Evolutionary conservation across 2,329 filamentous ascomycete species (phyloP).

Genomic region (Sclerotiophoma versabilis): DNA sequence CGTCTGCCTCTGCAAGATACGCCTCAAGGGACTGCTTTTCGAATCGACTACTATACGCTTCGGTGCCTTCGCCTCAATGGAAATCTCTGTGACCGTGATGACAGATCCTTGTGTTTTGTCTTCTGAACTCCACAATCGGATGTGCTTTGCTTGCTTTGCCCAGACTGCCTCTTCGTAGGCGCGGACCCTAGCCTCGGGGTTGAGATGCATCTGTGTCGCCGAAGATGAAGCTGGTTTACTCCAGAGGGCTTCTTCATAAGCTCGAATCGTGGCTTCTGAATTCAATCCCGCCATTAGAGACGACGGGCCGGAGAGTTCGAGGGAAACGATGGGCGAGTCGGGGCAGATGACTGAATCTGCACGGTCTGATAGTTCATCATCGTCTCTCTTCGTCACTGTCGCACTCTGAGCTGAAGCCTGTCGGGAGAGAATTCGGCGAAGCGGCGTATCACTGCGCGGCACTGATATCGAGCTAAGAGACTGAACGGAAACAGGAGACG

Average conservation of each 20-base stretch:
- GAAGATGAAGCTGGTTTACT: neutral
- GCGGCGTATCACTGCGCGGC: constrained; percentile 9
- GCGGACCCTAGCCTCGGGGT: neutral
- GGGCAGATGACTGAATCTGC: constrained; percentile 10
- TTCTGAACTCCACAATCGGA: neutral
- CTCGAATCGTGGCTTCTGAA: neutral
- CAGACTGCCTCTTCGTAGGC: neutral
- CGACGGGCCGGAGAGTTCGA: no score
- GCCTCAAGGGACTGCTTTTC: constrained; percentile 8
- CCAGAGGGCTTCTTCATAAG: neutral
- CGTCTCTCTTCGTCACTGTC: neutral
- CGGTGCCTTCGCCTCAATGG: neutral
- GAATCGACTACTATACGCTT: neutral
- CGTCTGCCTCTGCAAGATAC: constrained; percentile 10
- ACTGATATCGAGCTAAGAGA: neutral
- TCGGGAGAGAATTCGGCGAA: constrained; percentile 7
- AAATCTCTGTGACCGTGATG: neutral
- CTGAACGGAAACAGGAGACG: neutral
- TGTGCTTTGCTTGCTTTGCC: neutral
- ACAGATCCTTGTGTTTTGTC: neutral
- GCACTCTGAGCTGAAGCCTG: neutral
- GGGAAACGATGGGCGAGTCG: neutral
- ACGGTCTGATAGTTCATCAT: neutral
- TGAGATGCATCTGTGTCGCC: neutral
- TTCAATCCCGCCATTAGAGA: neutral